phyloP scores from a whole-genome alignment of 139 green algal genomes.

The Chlorella ohadii region DNA sequence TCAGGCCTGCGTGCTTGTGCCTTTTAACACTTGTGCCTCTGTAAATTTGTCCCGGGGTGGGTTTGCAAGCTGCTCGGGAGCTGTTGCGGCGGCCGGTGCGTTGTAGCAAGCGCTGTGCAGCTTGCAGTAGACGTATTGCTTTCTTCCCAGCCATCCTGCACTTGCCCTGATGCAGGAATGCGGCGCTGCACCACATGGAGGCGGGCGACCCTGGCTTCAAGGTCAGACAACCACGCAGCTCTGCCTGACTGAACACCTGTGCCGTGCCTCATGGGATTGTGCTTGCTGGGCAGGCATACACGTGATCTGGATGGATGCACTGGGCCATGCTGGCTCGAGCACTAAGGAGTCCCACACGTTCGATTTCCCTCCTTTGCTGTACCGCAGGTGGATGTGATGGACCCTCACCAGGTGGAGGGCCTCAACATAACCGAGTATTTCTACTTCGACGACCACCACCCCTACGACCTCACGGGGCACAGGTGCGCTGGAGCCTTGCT shows the following conservation, averaged over 20 bases:
- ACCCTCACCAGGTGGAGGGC: neutral
- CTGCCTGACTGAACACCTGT: too few relatives aligned
- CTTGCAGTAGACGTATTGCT: too few relatives aligned
- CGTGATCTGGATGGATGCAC: too few relatives aligned
- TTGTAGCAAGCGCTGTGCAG: too few relatives aligned
- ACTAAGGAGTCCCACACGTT: too few relatives aligned
- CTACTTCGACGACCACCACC: constrained; percentile 10
- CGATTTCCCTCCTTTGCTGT: neutral
- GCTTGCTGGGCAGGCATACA: neutral
- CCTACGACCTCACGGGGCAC: neutral
- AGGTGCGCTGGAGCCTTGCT: neutral
- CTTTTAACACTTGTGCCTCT: too few relatives aligned
- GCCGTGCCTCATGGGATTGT: neutral
- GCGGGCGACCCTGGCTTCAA: neutral
- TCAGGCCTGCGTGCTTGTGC: too few relatives aligned
- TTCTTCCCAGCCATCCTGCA: too few relatives aligned
- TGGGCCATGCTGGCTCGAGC: neutral
- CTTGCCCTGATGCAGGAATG: too few relatives aligned
- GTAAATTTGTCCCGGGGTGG: too few relatives aligned
- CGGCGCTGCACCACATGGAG: neutral
- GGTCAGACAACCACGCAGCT: neutral
- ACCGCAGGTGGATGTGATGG: neutral
- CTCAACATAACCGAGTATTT: neutral
- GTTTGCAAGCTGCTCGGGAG: too few relatives aligned
- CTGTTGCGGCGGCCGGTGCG: too few relatives aligned